These are phyloP conservation scores for Fraxinus sp. DNA, from an alignment of 305 asterid genomes.

Conservation along the genomic window DNA sequence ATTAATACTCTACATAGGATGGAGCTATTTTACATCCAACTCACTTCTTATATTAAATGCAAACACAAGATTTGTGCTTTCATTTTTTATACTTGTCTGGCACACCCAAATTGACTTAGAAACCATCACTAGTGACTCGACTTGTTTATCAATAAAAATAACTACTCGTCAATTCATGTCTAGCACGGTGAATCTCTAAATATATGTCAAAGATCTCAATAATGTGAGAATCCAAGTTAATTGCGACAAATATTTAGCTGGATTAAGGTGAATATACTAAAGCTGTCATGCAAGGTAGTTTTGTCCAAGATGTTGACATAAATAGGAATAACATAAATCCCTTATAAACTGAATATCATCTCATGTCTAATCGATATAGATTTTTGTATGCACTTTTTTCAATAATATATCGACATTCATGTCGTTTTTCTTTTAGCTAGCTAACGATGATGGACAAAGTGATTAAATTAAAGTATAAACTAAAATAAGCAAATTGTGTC, in stretches of 20 bases:
- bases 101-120: neutral
- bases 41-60: neutral
- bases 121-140: neutral
- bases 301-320: neutral
- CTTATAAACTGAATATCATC: neutral
- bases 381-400: neutral
- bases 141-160: neutral
- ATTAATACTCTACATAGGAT: conserved; percentile 16
- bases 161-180: neutral
- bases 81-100: neutral
- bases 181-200: neutral
- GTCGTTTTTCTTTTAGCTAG: neutral
- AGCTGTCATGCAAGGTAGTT: neutral
- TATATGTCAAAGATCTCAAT: neutral
- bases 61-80: neutral
- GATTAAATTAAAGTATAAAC: neutral
- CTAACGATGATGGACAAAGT: neutral
- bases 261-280: neutral
- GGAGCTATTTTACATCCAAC: conserved; percentile 7
- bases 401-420: neutral
- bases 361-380: neutral
- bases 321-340: neutral
- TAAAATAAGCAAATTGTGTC: neutral
- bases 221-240: neutral
- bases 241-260: neutral